Percentiles rank a stretch among this genome's conserved stretches.
phyloP scores from a whole-genome alignment of 176 grass and related monocot genomes.

The Oryza longistaminata region DNA sequence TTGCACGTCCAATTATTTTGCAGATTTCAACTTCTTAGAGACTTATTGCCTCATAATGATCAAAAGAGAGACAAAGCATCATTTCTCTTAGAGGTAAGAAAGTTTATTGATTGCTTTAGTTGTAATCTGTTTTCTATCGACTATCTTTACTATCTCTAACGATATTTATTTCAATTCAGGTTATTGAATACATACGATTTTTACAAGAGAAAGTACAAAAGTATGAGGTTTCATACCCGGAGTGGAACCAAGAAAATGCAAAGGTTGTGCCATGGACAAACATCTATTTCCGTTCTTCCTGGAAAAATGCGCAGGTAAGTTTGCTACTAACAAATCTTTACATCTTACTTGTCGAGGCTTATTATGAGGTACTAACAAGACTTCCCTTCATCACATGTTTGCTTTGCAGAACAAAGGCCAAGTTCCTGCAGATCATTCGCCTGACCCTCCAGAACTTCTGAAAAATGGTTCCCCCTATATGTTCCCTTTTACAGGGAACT shows the following conservation, averaged over 20 bases:
- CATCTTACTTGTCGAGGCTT: background rate
- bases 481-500: constrained; percentile 36
- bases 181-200: constrained; percentile 85
- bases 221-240: constrained; percentile 57
- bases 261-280: constrained; percentile 84
- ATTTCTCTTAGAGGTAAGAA: constrained; percentile 78
- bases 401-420: constrained; percentile 49
- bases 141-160: background rate
- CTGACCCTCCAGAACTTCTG: constrained; percentile 50
- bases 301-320: constrained; percentile 77
- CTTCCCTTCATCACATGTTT: background rate
- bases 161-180: constrained; percentile 13
- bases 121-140: background rate
- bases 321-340: background rate
- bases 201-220: constrained; percentile 90
- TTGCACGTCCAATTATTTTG: constrained; percentile 8
- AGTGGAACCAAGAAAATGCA: constrained; percentile 72
- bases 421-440: constrained; percentile 34
- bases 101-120: too few species aligned
- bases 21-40: constrained; percentile 97
- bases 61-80: constrained; percentile 99
- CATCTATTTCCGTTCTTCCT: constrained; percentile 76
- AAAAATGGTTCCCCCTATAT: constrained; percentile 49
- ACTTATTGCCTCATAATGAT: constrained; percentile 90
- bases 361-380: background rate